A percentile compares a stretch with the other conserved stretches of the same genome.
Conservation (phyloP, 306 rosid genomes). For the Oxytropis ochrocephala region DNA sequence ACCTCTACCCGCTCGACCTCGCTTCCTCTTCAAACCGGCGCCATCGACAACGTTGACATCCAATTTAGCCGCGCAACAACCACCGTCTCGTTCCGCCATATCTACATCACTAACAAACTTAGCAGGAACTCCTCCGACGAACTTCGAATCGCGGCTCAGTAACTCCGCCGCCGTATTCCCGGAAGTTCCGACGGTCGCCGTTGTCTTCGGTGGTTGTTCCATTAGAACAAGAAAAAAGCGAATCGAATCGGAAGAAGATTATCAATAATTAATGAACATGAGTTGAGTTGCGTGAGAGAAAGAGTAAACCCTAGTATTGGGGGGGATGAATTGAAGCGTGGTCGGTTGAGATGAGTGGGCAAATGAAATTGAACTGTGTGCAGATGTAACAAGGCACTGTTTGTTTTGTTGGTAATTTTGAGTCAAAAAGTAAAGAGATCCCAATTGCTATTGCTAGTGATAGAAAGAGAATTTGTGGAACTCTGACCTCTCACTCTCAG, state of each 20-base stretch:
- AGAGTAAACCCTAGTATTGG: constrained; percentile 51
- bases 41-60: constrained; percentile 25
- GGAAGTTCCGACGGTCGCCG: neutral
- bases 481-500: constrained; percentile 7
- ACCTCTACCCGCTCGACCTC: constrained; percentile 76
- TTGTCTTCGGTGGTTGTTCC: constrained; percentile 17
- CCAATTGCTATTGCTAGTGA: neutral
- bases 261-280: constrained; percentile 20
- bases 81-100: constrained; percentile 10
- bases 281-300: neutral
- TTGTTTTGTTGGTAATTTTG: constrained; percentile 35
- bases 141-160: neutral
- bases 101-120: neutral
- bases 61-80: neutral
- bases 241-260: neutral
- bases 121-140: constrained; percentile 28
- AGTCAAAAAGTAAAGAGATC: constrained; percentile 9
- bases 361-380: constrained; percentile 34
- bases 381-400: constrained; percentile 38
- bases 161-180: neutral
- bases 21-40: constrained; percentile 42
- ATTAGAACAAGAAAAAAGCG: neutral
- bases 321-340: constrained; percentile 8
- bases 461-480: constrained; percentile 20
- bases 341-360: constrained; percentile 25